Evolutionary conservation across 2,329 filamentous ascomycete genomes (phyloP).

Genomic region (Diplodia scrobiculata): DNA sequence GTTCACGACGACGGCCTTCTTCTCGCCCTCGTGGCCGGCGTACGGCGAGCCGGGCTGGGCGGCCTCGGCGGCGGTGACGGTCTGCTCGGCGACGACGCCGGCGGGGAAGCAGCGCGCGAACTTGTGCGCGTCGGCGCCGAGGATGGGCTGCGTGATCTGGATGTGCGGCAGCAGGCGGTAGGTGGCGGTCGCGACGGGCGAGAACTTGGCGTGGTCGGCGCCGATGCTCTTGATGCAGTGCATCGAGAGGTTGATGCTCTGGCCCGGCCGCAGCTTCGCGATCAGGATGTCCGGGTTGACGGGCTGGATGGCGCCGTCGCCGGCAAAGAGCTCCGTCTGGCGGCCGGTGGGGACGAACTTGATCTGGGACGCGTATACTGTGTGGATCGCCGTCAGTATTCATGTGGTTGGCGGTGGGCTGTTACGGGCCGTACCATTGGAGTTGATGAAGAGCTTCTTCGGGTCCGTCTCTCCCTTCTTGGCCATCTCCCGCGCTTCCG

Average conservation of each 20-base stretch:
- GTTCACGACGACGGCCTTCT: constrained; percentile 83
- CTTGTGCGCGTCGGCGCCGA: constrained; percentile 83
- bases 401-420: background rate
- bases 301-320: constrained; percentile 68
- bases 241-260: constrained; percentile 82
- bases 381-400: background rate
- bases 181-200: constrained; percentile 88
- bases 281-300: constrained; percentile 91
- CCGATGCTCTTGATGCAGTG: constrained; percentile 95
- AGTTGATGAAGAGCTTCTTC: constrained; percentile 79
- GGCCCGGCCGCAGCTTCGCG: constrained; percentile 88
- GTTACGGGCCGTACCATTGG: constrained; percentile 53
- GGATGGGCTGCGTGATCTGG: constrained; percentile 76
- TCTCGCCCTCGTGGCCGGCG: constrained; percentile 73
- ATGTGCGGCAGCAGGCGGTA: constrained; percentile 92
- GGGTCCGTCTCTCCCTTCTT: constrained; percentile 75
- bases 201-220: constrained; percentile 94
- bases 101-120: constrained; percentile 86
- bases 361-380: constrained; percentile 58
- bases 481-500: constrained; percentile 59
- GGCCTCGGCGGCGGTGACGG: constrained; percentile 69
- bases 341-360: constrained; percentile 74
- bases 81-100: constrained; percentile 81
- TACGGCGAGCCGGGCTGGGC: constrained; percentile 63
- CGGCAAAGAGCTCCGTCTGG: constrained; percentile 40